Evolutionary conservation across 257 asterid species (phyloP), one percentile per base, ranked within the genome.

Genomic region (Salvia rosmarinus): DNA sequence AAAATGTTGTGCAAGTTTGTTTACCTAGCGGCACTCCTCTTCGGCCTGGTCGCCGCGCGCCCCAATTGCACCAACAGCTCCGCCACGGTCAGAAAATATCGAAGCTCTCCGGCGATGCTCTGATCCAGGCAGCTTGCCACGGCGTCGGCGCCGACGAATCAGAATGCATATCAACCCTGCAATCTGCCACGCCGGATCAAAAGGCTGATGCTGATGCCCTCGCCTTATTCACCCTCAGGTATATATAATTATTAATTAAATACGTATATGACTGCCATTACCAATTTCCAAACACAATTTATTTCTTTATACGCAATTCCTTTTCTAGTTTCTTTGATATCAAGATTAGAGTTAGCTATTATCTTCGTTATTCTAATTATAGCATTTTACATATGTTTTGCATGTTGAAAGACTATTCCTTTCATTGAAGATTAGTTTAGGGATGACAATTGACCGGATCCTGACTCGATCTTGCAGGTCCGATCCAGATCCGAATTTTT

Each of bases 221-320:
- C 44, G 71, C 80, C 46, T 76, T 82, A 50, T 85, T 72, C 70
- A 14, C 81, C 58, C 85, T 85, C 73, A 66, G 73, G 86, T 82
- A 64, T 0, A 28, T 7, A 1, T 32, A 2, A 25, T n/a, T n/a
- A n/a, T n/a, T n/a, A n/a, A n/a, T 25, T 25, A 25, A 1, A 25
- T 25, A 25, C 30, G 3, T 25, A 25, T 25, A 25, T 25, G 30
- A 25, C 30, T 25, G 3, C 30, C 1, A 25, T 25, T 25, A 3
- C 30, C 30, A 25, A 25, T 25, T 25, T 25, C 30, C 30, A 25
- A 25, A 25, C 30, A 1, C 30, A 25, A 25, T 25, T 25, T 25
- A 25, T 25, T 25, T 25, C 30, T 25, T 25, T 25, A 25, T 3
- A 25, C 3, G 30, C 3, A 25, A 25, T 25, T 25, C n/a, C n/a